Conservation (phyloP, 1,284 basidiomycete genomes). For the Trametes hirsuta region DNA sequence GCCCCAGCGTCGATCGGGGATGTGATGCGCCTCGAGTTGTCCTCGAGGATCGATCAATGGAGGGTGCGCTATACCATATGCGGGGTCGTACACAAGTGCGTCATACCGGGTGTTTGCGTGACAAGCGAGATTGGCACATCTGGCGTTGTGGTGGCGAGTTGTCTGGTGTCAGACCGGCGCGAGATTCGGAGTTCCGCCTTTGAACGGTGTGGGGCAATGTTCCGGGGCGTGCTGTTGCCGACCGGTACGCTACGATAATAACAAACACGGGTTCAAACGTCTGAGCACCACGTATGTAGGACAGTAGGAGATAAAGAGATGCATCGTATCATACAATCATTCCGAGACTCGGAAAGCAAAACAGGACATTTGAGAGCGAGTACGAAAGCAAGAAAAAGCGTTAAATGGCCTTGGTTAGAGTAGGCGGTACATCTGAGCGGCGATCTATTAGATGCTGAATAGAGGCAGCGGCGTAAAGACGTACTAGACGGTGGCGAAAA, state of each 20-base stretch:
- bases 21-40: background rate
- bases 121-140: background rate
- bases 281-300: background rate
- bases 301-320: background rate
- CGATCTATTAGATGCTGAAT: no score
- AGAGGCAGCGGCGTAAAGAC: background rate
- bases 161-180: background rate
- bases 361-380: background rate
- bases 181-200: no score
- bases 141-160: background rate
- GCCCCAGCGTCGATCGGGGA: background rate
- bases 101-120: background rate
- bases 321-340: background rate
- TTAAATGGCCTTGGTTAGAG: no score
- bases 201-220: no score
- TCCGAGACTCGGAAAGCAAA: background rate
- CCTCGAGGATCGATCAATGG: background rate
- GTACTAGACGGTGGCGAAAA: background rate
- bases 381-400: background rate
- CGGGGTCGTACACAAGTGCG: slow-evolving; percentile 10
- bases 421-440: no score
- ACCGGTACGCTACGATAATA: background rate
- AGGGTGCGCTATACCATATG: background rate
- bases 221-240: no score
- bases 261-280: background rate